Evolutionary conservation across 1,139 yeast genomes (phyloP), one percentile per base, ranked within the genome.

Genomic region (Arxiozyma slooffiae): DNA sequence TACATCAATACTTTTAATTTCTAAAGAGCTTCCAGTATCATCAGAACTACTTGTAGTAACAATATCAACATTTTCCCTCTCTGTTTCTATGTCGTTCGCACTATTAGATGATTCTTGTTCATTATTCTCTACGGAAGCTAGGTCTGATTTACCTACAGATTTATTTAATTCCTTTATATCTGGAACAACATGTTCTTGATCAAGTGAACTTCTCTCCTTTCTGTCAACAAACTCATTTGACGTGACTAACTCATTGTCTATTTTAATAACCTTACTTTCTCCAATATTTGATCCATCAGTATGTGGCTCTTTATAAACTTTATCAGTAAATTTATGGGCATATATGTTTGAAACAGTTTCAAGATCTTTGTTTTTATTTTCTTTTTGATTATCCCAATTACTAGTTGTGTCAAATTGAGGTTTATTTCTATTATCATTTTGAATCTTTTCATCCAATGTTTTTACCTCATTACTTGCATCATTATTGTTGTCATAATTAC

Each of bases 1-100:
- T 16, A 67, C 63, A 55, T 74, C 75, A 38, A 66, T 63, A 2
- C 53, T 41, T 21, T 50, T 44, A 8, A 30, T 22, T 20, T 26
- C 43, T n/a, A 11, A 17, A n/a, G 22, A 38, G 17, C 47, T 48
- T 3, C 42, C 22, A 30, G 46, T 48, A 20, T 42, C 50, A 7
- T 50, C 53, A 18, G 48, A 54, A 36, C 26, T 38, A 2, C 9
- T n/a, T 24, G 6, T 23, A 20, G 21, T n/a, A 26, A 7, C 38
- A 21, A 17, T 18, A 8, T 46, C n/a, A 34, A 23, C 14, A 20
- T 40, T 34, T 20, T 40, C 18, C 7, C 20, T 42, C 4, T 42
- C 38, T 8, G 20, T 20, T 14, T 30, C 41, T 4, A 21, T 7
- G 16, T 22, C 7, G 18, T 39, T 21, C 20, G 9, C 20, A 14